Evolutionary conservation across 129 eudicot genomes (phyloP).

Genomic region (Solidago caesia): DNA sequence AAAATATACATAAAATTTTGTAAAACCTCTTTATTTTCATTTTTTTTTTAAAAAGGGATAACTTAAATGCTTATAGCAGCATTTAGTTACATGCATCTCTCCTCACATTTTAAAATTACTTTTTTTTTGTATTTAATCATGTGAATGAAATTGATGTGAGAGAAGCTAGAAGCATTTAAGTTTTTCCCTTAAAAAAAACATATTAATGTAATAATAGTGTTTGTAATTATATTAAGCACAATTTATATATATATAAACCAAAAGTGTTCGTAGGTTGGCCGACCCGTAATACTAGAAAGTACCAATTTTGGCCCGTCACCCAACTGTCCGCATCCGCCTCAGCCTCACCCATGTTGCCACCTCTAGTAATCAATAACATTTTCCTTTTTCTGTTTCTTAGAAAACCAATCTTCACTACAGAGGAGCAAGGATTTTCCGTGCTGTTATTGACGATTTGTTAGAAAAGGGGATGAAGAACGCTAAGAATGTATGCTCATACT

Average conservation of each 20-base stretch:
- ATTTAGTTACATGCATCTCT: no score
- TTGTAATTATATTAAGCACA: not conserved
- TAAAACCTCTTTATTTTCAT: no score
- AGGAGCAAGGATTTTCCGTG: slow-evolving; percentile 83
- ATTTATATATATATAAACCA: not conserved
- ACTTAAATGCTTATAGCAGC: no score
- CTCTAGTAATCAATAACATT: not conserved
- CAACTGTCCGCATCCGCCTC: not conserved
- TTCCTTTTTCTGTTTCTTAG: slow-evolving; percentile 31
- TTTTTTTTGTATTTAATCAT: no score
- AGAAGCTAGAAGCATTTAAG: no score
- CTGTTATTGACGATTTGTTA: slow-evolving; percentile 77
- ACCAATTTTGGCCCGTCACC: not conserved
- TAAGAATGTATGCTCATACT: slow-evolving; percentile 49
- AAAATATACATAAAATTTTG: not conserved
- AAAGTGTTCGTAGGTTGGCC: not conserved
- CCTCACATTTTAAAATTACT: no score
- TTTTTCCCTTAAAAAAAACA: no score
- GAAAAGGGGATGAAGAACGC: slow-evolving; percentile 94
- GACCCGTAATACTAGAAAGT: not conserved
- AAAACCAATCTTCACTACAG: slow-evolving; percentile 71
- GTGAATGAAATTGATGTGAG: no score
- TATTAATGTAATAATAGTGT: not conserved
- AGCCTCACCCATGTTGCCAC: not conserved
- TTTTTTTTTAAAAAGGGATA: no score